Conservation (phyloP, 768 basidiomycete genomes). For the Russula lepida region DNA sequence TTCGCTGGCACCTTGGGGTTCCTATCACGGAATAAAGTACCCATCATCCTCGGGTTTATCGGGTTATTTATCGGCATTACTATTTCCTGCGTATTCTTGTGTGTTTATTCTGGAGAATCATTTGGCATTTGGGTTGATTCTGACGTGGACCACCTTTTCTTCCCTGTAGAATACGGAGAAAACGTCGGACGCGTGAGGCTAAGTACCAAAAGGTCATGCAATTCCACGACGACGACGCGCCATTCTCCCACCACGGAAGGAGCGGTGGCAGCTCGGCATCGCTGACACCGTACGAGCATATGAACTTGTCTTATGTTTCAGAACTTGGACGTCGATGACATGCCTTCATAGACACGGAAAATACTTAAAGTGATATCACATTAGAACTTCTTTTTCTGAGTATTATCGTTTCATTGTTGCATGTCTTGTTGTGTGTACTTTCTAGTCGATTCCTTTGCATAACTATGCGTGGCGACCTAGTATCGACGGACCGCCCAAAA, state of each 20-base stretch:
- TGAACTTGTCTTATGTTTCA: no score
- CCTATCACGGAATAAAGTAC: conserved; percentile 37
- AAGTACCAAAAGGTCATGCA: conserved; percentile 2
- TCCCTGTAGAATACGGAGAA: conserved; percentile 14
- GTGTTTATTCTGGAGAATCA: conserved; percentile 11
- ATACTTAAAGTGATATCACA: no score
- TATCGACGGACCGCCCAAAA: no score
- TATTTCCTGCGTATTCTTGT: conserved; percentile 31
- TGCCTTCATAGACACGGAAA: no score
- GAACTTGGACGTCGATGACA: no score
- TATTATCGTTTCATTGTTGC: no score
- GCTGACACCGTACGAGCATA: conserved; percentile 40
- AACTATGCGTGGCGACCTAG: no score
- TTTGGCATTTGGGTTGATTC: background rate
- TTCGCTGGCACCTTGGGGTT: conserved; percentile 36
- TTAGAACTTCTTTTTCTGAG: background rate
- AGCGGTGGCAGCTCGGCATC: no score
- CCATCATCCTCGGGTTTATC: conserved; percentile 41
- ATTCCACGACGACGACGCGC: conserved; percentile 3
- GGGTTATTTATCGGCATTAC: conserved; percentile 36
- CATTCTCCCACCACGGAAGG: background rate
- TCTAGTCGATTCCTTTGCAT: no score
- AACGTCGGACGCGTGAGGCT: conserved; percentile 10
- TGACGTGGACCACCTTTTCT: no score
- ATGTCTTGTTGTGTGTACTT: no score